Evolutionary conservation across 306 rosid species (phyloP).

Genomic region (Abrus pulchellus): DNA sequence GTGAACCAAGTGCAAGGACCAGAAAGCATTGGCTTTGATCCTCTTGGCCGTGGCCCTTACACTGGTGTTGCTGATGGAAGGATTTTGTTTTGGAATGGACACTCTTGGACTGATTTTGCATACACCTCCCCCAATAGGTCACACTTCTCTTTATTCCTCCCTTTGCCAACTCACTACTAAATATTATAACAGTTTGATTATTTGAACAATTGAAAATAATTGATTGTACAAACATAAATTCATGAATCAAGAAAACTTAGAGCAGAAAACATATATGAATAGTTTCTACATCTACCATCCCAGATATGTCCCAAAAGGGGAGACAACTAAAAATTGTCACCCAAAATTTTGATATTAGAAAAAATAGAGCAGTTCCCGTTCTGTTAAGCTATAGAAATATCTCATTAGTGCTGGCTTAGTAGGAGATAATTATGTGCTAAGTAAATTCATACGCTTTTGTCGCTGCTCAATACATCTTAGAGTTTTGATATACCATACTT

Average conservation of each 20-base stretch:
- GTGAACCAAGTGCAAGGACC: conserved; percentile 87
- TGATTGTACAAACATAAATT: too few relatives aligned
- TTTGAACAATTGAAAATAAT: too few relatives aligned
- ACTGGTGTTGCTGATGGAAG: conserved; percentile 95
- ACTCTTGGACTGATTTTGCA: conserved; percentile 82
- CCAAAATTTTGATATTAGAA: too few relatives aligned
- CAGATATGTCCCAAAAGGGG: too few relatives aligned
- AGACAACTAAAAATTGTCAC: too few relatives aligned
- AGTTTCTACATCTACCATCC: too few relatives aligned
- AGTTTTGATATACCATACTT: background rate
- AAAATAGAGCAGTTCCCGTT: too few relatives aligned
- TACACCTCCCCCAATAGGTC: conserved; percentile 81
- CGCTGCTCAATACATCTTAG: background rate
- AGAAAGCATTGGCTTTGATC: conserved; percentile 83
- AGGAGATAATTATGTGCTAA: background rate
- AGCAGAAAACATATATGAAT: too few relatives aligned
- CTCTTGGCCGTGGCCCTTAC: conserved; percentile 91
- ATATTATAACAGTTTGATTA: background rate
- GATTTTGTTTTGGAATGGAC: conserved; percentile 80
- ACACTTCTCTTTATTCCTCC: conserved; percentile 14
- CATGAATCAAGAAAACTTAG: too few relatives aligned
- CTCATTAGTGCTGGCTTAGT: background rate
- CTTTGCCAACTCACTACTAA: conserved; percentile 2
- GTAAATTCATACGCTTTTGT: background rate
- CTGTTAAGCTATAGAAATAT: background rate